Base-by-base conservation (phyloP, 768 basidiomycete species). In the Tricholoma sp. region DNA sequence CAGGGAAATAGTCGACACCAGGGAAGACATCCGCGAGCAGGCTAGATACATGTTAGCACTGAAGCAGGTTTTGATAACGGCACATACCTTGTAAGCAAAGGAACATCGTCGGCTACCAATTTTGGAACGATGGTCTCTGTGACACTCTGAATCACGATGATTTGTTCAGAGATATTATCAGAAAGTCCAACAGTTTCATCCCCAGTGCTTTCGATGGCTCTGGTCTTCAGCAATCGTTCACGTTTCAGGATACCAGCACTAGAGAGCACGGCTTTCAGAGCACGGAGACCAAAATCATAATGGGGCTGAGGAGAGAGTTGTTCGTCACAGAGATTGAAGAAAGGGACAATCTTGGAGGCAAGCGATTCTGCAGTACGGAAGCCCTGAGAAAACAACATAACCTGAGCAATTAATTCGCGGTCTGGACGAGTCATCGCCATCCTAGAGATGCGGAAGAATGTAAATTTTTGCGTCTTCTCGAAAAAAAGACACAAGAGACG, bases 401-500 rank as follows among this genome's bases (percentile, higher is more conserved):
- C 97, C 74, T 99, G 97, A 3, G 97, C 97, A 65, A 99, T 99
- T 49, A 99, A 86, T 70, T 99, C 96, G 57, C 94, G 87, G 70
- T 98, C 97, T 24, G 97, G 97, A 51, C 93, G 86, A 6, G 97
- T 97, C 97, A 99, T 99, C 34, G 97, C 94, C 91, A 98, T 98
- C 57, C 94, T 96, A 60, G 31, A 50, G 8, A 52, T 50, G 32
- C 39, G 5, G 60, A 20, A 63, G 34, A 64, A 62, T 29, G 63
- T 61, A 31, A 6, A 17, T 31, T 7, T 29, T 29, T 11, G 42
- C 31, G 36, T 24, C 17, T 41, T 29, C 55, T 17, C 17, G 18
- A 15, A 13, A 24, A 13, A n/a, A n/a, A n/a, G n/a, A n/a, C n/a
- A 20, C 15, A 2, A 2, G 36, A 53, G n/a, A 81, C 88, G 64